These are phyloP conservation scores for Metarhizium robertsii DNA, from an alignment of 2,329 filamentous ascomycete genomes.

Conservation along the genomic window DNA sequence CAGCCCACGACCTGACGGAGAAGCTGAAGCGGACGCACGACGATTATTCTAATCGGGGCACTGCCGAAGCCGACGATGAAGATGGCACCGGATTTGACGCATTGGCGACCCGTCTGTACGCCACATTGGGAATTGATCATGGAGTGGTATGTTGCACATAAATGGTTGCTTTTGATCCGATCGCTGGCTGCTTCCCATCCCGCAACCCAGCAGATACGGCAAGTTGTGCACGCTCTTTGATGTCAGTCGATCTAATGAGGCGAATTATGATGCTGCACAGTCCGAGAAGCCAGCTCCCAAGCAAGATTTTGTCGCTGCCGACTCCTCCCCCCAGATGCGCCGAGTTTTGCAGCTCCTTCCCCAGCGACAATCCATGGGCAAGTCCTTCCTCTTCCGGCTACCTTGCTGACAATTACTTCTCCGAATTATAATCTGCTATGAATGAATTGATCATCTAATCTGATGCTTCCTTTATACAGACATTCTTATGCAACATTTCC, in stretches of 20 bases:
- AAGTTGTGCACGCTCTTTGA: not conserved
- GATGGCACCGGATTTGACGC: slow-evolving; percentile 10
- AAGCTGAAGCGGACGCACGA: slow-evolving; percentile 3
- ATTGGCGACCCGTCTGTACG: slow-evolving; percentile 13
- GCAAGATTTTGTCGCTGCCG: slow-evolving; percentile 11
- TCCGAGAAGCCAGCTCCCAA: slow-evolving; percentile 8
- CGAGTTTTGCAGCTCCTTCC: slow-evolving; percentile 16
- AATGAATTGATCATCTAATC: not conserved
- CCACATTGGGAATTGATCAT: slow-evolving; percentile 13
- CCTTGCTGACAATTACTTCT: not conserved
- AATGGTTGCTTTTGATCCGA: not conserved
- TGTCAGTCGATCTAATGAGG: not conserved
- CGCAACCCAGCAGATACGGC: no score
- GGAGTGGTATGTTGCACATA: slow-evolving; percentile 4
- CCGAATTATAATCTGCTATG: not conserved
- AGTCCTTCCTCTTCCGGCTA: not conserved
- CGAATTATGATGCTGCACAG: slow-evolving; percentile 4
- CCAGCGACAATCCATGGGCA: slow-evolving; percentile 16
- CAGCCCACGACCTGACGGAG: slow-evolving; percentile 3
- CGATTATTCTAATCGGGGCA: slow-evolving; percentile 1
- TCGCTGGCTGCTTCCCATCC: not conserved
- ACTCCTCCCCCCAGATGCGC: slow-evolving; percentile 15
- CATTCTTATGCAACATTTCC: slow-evolving; percentile 18
- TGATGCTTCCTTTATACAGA: slow-evolving; percentile 12
- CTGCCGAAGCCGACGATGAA: not conserved